Evolutionary conservation across 1,139 yeast species (phyloP).

Genomic region (Sugiyamaella xylanicola): DNA sequence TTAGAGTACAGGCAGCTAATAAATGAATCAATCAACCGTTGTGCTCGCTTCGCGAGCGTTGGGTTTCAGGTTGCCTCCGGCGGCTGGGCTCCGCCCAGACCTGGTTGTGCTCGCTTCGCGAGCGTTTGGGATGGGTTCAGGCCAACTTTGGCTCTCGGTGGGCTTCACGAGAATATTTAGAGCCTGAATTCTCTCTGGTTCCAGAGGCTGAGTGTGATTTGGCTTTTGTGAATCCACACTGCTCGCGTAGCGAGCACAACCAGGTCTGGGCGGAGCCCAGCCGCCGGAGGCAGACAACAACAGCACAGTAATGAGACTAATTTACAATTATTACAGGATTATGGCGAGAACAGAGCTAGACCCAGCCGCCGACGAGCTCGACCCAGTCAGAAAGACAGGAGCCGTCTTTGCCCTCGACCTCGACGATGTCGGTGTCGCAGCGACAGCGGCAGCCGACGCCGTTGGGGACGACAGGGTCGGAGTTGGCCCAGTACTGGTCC

Average conservation of each 20-base stretch:
- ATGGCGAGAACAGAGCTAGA: constrained; percentile 15
- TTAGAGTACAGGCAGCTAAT: constrained; percentile 13
- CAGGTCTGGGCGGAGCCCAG: not conserved
- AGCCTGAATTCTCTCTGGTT: too few species aligned
- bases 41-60: constrained; percentile 1
- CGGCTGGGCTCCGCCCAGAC: too few species aligned
- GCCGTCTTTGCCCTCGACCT: constrained; percentile 58
- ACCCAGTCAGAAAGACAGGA: constrained; percentile 63
- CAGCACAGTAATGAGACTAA: not conserved
- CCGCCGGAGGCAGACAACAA: constrained; percentile 1
- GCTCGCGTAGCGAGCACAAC: not conserved
- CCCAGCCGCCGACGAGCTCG: constrained; percentile 41
- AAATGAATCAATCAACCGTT: constrained; percentile 1
- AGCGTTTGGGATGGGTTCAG: too few species aligned
- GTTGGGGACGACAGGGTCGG: constrained; percentile 51
- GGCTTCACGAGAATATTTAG: too few species aligned
- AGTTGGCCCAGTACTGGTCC: constrained; percentile 47
- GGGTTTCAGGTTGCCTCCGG: too few species aligned
- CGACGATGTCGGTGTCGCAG: constrained; percentile 61
- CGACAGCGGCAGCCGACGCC: constrained; percentile 88
- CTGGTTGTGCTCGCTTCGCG: too few species aligned
- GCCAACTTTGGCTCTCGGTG: too few species aligned
- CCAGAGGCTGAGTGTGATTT: too few species aligned
- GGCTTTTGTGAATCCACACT: too few species aligned
- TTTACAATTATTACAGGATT: constrained; percentile 18